Conservation (phyloP, 805 yeast species). For the Starmerella geochares region DNA sequence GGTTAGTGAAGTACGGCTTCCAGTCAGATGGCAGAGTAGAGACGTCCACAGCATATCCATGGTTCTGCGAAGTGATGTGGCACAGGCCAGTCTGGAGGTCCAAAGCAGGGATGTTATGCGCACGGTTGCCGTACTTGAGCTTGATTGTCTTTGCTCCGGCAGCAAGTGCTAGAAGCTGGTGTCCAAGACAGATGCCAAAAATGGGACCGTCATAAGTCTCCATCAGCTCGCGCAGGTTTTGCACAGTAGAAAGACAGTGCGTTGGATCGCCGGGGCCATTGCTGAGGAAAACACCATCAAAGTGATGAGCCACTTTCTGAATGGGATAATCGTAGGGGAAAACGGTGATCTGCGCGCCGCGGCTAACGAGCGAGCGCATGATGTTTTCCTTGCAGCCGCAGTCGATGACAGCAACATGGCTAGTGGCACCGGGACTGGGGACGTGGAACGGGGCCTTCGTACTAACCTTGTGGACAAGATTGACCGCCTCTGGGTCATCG, state of each 20-base stretch:
- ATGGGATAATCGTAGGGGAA: conserved; percentile 94
- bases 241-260: conserved; percentile 55
- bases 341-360: conserved; percentile 94
- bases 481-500: conserved; percentile 79
- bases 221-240: conserved; percentile 44
- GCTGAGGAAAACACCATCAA: conserved; percentile 89
- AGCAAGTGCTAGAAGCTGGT: conserved; percentile 90
- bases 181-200: conserved; percentile 97
- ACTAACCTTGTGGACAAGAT: conserved; percentile 85
- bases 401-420: conserved; percentile 86
- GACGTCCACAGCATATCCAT: conserved; percentile 93
- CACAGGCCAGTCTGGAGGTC: conserved; percentile 85
- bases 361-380: conserved; percentile 78
- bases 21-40: conserved; percentile 65
- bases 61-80: conserved; percentile 97
- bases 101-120: conserved; percentile 95
- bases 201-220: conserved; percentile 69
- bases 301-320: conserved; percentile 78
- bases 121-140: conserved; percentile 97
- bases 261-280: conserved; percentile 99
- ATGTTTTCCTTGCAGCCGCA: conserved; percentile 99
- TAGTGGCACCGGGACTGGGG: conserved; percentile 39
- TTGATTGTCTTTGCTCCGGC: conserved; percentile 87
- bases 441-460: conserved; percentile 93
- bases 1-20: conserved; percentile 89